These are phyloP conservation scores for Yamadazyma membranifaciens DNA, from an alignment of 1,139 yeast species.

Conservation along the genomic window DNA sequence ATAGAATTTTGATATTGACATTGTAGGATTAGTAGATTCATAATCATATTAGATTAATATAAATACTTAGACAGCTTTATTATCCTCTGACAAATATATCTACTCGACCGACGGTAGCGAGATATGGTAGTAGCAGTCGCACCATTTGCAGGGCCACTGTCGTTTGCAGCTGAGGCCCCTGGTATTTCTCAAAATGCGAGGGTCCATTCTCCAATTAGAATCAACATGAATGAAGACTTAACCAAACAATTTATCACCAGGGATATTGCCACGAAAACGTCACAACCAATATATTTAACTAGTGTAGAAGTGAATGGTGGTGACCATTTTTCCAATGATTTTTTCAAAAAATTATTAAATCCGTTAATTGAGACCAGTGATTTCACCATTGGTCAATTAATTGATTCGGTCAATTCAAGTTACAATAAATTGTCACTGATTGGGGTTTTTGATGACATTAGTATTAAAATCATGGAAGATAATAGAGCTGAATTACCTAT, in stretches of 20 bases:
- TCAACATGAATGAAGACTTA: constrained; percentile 16
- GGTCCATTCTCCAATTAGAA: not conserved
- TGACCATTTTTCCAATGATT: constrained; percentile 43
- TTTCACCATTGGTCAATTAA: constrained; percentile 44
- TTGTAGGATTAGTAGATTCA: too few species aligned
- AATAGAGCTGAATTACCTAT: constrained; percentile 27
- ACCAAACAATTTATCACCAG: constrained; percentile 30
- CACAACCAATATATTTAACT: constrained; percentile 46
- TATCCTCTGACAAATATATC: not conserved
- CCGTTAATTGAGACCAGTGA: constrained; percentile 47
- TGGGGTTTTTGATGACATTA: constrained; percentile 43
- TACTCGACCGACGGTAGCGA: not conserved
- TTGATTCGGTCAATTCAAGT: constrained; percentile 25
- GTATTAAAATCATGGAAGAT: constrained; percentile 34
- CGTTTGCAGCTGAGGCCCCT: not conserved
- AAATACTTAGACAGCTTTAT: too few species aligned
- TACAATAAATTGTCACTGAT: constrained; percentile 35
- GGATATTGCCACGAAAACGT: constrained; percentile 31
- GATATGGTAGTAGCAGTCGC: not conserved
- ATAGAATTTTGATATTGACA: too few species aligned
- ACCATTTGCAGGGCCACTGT: not conserved
- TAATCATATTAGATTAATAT: not conserved
- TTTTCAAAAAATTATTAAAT: constrained; percentile 43
- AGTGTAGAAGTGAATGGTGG: constrained; percentile 51
- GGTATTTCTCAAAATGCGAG: not conserved